Conservation (phyloP, 1,139 yeast species). For the Debaryomyces sp. region DNA sequence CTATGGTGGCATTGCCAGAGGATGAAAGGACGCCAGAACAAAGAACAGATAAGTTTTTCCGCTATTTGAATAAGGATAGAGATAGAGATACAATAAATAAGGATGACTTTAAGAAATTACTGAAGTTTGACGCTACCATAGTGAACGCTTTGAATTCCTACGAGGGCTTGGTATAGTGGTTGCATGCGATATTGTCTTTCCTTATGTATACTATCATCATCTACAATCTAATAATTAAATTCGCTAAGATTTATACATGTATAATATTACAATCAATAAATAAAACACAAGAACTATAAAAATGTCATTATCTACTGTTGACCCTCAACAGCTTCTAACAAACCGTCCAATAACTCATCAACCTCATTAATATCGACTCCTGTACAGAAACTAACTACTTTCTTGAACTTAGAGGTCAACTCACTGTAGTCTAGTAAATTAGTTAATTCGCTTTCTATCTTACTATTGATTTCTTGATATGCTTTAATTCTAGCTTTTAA, state of each 20-base stretch:
- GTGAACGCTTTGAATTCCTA: slow-evolving; percentile 78
- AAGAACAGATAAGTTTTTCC: slow-evolving; percentile 81
- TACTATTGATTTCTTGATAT: slow-evolving; percentile 48
- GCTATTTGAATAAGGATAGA: slow-evolving; percentile 67
- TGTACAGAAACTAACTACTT: slow-evolving; percentile 88
- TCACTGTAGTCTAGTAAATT: slow-evolving; percentile 56
- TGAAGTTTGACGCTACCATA: slow-evolving; percentile 81
- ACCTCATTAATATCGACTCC: slow-evolving; percentile 77
- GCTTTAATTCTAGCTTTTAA: slow-evolving; percentile 81
- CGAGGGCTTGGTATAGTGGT: slow-evolving; percentile 67
- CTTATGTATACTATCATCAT: not conserved
- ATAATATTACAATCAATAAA: slow-evolving; percentile 8
- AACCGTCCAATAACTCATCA: slow-evolving; percentile 80
- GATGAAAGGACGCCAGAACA: slow-evolving; percentile 92
- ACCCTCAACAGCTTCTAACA: slow-evolving; percentile 88
- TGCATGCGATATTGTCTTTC: not conserved
- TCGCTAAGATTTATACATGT: not conserved
- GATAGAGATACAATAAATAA: slow-evolving; percentile 65
- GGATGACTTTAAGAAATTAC: slow-evolving; percentile 83
- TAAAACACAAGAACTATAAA: slow-evolving; percentile 2
- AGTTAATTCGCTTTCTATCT: slow-evolving; percentile 53
- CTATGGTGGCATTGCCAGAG: slow-evolving; percentile 89
- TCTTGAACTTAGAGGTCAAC: slow-evolving; percentile 81
- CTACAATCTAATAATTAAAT: not conserved
- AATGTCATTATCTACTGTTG: slow-evolving; percentile 19